Evolutionary conservation across 2,329 filamentous ascomycete genomes (phyloP), one percentile per base, ranked within the genome.

Genomic region (Xylariales sp.): DNA sequence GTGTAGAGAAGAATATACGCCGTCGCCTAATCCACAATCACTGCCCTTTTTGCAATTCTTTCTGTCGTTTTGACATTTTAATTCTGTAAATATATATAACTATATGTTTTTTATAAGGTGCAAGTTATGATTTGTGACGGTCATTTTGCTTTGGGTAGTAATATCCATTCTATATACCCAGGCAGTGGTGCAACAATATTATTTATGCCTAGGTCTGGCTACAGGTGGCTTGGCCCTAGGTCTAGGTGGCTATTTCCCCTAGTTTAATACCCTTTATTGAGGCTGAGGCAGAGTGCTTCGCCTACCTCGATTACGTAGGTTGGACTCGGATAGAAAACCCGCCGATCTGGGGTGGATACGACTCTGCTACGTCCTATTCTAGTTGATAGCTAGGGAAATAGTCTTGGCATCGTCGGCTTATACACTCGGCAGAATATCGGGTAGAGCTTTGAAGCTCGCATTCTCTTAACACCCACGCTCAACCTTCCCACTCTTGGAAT

Each of bases 361-460:
- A 32, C 4, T 49, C 46, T 23, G 12, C 9, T 9, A 5, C 46
- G 18, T 28, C 8, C 23, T 28, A 41, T 41, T 41, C 5, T 41
- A 41, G 39, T 41, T 14, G 9, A 39, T 14, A 41, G 39, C 10
- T 41, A 10, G 39, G 39, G 12, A 41, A 12, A 28, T 30, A 30
- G 10, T 7, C 6, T 50, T 32, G 14, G 49, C 49, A 52, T 52
- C 16, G 49, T 23, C 10, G 10, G 49, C 50, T 54, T 55, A 36
- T 23, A n/a, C n/a, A 18, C 14, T 16, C 32, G 6, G 49, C 28
- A 36, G 2, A 48, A 48, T 48, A 34, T 18, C 45, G 45, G 45
- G n/a, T n/a, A 8, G 14, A 50, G 28, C 28, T 52, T 16, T 34
- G 14, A 41, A 10, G 46, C 58, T 67, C 59, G 64, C 64, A 67